Base-by-base conservation (phyloP, 2,329 filamentous ascomycete genomes). In the Fusarium circinatum region DNA sequence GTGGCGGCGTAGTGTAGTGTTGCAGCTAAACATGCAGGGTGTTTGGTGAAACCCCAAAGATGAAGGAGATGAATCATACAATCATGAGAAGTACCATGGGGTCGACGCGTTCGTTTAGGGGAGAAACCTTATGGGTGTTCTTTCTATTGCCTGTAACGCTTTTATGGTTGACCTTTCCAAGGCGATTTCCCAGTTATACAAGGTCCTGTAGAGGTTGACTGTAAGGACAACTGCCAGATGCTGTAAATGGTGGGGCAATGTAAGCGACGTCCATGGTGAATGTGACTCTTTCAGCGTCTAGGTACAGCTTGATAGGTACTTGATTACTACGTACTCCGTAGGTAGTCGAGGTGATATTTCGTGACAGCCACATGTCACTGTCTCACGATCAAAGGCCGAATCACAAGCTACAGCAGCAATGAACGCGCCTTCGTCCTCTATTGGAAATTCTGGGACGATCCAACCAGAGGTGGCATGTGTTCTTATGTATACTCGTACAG, bases 21-120 rank as follows among this genome's bases (percentile, higher is more conserved):
- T 59, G 42, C 54, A 52, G 54, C 59, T 65, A 55, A 54, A 60
- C 44, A 48, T 59, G 55, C 61, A 59, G 58, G 56, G 56, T 56
- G 41, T 38, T 58, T 55, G 32, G 51, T 71, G 55, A 71, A 67
- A 62, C 67, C 60, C 45, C 26, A 57, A 49, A 45, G 44, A 71
- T 62, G 32, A 34, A 34, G 32, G n/a, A 55, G 26, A 24, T 59
- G 67, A 70, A 39, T 65, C 61, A 62, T 52, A 42, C n/a, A 24
- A 51, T 20, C 36, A 65, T 44, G 38, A 34, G 32, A 34, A 34
- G 32, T 34, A 34, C 32, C 32, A 15, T 32, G 32, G 32, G 32
- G 32, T 34, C 14, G 24, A 39, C 24, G 22, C 20, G 20, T 44
- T n/a, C 22, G 13, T 14, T 20, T 6, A 48, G 30, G 17, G 12